These are phyloP conservation scores for Leucocoprinus leucothites DNA, from an alignment of 768 basidiomycete species.

Conservation along the genomic window DNA sequence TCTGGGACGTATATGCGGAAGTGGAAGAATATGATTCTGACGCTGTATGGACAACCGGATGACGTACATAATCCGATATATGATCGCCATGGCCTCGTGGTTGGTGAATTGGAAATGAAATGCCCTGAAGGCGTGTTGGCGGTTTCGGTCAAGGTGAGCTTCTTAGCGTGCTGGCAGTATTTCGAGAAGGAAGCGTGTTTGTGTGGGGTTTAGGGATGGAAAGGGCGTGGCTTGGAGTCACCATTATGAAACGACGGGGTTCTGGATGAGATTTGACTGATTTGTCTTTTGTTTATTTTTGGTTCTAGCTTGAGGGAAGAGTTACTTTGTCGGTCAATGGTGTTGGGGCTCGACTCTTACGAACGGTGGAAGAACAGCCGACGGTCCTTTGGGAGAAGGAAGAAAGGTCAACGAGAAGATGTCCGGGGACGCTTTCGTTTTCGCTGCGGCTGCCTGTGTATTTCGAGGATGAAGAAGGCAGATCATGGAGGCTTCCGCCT, in stretches of 20 bases:
- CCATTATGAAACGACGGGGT: no score
- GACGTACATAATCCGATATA: conserved; percentile 29
- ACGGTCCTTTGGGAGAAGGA: conserved; percentile 28
- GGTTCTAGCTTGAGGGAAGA: conserved; percentile 31
- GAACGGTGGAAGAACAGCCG: conserved; percentile 25
- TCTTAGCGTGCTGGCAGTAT: no score
- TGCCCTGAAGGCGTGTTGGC: conserved; percentile 25
- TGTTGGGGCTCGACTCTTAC: conserved; percentile 25
- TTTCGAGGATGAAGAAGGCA: conserved; percentile 25
- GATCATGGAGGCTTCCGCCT: conserved; percentile 31
- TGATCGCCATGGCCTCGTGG: conserved; percentile 29
- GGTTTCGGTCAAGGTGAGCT: conserved; percentile 35
- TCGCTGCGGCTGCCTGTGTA: conserved; percentile 31
- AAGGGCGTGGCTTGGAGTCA: no score
- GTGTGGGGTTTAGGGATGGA: no score
- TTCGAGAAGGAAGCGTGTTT: no score
- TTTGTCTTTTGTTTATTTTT: no score
- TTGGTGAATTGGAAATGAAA: conserved; percentile 34
- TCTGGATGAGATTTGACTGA: no score
- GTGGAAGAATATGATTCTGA: conserved; percentile 33
- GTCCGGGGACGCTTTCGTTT: conserved; percentile 38
- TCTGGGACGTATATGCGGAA: conserved; percentile 25
- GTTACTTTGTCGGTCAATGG: conserved; percentile 33
- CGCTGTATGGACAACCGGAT: conserved; percentile 35
- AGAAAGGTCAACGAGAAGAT: conserved; percentile 16